These are phyloP conservation scores for Ustilago curta DNA, from an alignment of 1,284 basidiomycete genomes.

Conservation along the genomic window DNA sequence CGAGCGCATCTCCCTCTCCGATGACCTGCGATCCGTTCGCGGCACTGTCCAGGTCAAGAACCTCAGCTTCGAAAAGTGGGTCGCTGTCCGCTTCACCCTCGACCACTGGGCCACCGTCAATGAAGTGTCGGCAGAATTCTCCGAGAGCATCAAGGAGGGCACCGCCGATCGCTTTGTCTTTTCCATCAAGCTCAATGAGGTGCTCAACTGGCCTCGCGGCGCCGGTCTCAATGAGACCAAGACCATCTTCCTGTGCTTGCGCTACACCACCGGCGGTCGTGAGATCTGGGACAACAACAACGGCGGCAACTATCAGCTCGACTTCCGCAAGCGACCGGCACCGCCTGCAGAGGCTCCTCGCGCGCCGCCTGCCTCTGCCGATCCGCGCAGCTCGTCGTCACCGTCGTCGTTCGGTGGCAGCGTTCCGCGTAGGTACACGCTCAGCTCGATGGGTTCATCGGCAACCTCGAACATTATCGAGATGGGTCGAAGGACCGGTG, in stretches of 20 bases:
- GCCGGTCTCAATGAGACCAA: slow-evolving; percentile 80
- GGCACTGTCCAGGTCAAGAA: slow-evolving; percentile 86
- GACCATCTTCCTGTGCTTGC: slow-evolving; percentile 82
- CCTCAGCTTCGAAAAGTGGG: slow-evolving; percentile 86
- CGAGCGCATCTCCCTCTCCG: slow-evolving; percentile 75
- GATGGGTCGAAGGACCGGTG: slow-evolving; percentile 55
- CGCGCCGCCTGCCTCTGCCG: slow-evolving; percentile 29
- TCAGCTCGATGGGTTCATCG: slow-evolving; percentile 33
- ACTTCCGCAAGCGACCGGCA: slow-evolving; percentile 67
- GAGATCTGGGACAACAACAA: slow-evolving; percentile 92
- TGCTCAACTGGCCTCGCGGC: slow-evolving; percentile 66
- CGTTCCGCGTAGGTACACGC: slow-evolving; percentile 45
- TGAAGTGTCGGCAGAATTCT: slow-evolving; percentile 85
- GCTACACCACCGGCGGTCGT: slow-evolving; percentile 81
- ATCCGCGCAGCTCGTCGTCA: slow-evolving; percentile 16
- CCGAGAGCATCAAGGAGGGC: slow-evolving; percentile 74
- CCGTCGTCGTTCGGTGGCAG: slow-evolving; percentile 32
- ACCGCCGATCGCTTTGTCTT: slow-evolving; percentile 76
- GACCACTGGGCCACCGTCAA: slow-evolving; percentile 96
- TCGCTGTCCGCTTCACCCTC: slow-evolving; percentile 90
- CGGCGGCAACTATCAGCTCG: slow-evolving; percentile 81
- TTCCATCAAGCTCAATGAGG: slow-evolving; percentile 73
- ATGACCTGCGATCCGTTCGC: slow-evolving; percentile 75
- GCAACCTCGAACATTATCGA: slow-evolving; percentile 53
- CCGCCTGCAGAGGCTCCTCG: slow-evolving; percentile 33